Evolutionary conservation across 768 basidiomycete genomes (phyloP).

Genomic region (Fistulinella prunicolor): DNA sequence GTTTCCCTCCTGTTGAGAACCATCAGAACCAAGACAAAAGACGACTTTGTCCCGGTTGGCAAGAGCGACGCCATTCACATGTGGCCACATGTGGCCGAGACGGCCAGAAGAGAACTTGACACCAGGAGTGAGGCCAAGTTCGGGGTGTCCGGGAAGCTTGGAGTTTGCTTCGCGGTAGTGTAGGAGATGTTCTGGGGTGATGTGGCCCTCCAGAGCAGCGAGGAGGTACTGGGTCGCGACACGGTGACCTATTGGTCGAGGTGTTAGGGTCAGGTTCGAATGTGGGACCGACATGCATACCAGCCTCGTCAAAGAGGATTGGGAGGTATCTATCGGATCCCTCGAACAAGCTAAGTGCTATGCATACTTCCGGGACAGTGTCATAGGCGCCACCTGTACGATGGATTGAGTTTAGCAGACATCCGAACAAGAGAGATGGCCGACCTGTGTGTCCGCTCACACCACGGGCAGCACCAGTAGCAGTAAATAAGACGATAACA

Average conservation of each 20-base stretch:
- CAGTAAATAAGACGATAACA: conserved; percentile 83
- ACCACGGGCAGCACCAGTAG: conserved; percentile 80
- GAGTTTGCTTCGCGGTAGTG: conserved; percentile 86
- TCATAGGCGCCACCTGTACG: conserved; percentile 57
- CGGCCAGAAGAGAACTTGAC: conserved; percentile 94
- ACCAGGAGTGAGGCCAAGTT: conserved; percentile 87
- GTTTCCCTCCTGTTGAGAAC: conserved; percentile 89
- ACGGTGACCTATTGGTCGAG: conserved; percentile 64
- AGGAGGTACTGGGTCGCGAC: conserved; percentile 89
- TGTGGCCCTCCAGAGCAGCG: conserved; percentile 67
- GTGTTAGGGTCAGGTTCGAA: not conserved
- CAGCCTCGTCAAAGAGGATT: conserved; percentile 78
- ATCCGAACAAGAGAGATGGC: not conserved
- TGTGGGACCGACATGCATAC: conserved; percentile 37
- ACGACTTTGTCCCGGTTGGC: conserved; percentile 75
- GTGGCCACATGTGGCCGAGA: conserved; percentile 87
- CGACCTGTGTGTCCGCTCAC: conserved; percentile 83
- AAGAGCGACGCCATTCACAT: conserved; percentile 82
- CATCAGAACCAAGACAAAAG: conserved; percentile 85
- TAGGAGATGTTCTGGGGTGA: conserved; percentile 74
- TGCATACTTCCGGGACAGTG: conserved; percentile 83
- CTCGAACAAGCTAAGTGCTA: conserved; percentile 73
- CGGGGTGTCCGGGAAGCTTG: conserved; percentile 86
- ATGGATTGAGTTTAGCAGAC: conserved; percentile 12
- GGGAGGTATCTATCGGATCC: conserved; percentile 59